phyloP scores from a whole-genome alignment of 2,329 filamentous ascomycete species.

The Dissoconium aciculare region DNA sequence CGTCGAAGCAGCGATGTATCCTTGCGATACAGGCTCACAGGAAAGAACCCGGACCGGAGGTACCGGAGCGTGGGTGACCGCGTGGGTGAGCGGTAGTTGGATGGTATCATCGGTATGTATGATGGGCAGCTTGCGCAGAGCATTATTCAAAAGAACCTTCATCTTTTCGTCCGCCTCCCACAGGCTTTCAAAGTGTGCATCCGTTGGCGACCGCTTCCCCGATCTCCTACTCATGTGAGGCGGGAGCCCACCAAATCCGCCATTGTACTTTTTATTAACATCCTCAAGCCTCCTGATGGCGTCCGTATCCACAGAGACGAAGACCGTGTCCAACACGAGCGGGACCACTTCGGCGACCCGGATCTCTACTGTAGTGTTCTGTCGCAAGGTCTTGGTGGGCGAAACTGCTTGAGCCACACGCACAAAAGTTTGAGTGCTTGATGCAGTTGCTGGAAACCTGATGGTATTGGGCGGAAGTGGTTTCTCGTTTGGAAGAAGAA shows the following conservation, averaged over 20 bases:
- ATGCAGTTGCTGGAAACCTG: slow-evolving; percentile 58
- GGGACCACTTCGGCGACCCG: slow-evolving; percentile 67
- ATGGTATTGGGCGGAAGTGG: slow-evolving; percentile 61
- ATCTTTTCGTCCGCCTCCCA: slow-evolving; percentile 11
- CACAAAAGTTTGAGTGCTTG: slow-evolving; percentile 65
- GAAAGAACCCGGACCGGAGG: slow-evolving; percentile 77
- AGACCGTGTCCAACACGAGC: slow-evolving; percentile 67
- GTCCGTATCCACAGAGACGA: slow-evolving; percentile 71
- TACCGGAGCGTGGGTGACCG: slow-evolving; percentile 69
- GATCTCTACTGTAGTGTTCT: slow-evolving; percentile 68
- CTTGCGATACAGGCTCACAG: slow-evolving; percentile 91
- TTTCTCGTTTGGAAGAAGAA: slow-evolving; percentile 35
- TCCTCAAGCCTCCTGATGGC: slow-evolving; percentile 66
- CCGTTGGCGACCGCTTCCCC: slow-evolving; percentile 12
- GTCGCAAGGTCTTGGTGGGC: slow-evolving; percentile 58
- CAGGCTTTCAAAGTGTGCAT: slow-evolving; percentile 7
- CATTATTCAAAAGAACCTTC: slow-evolving; percentile 45
- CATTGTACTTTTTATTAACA: slow-evolving; percentile 68
- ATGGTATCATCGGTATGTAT: slow-evolving; percentile 75
- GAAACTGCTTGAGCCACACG: slow-evolving; percentile 54
- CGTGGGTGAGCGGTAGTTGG: slow-evolving; percentile 65
- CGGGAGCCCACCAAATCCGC: slow-evolving; percentile 34
- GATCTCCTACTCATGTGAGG: slow-evolving; percentile 10
- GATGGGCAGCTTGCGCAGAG: slow-evolving; percentile 56
- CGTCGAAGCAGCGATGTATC: slow-evolving; percentile 59